Percentiles rank a stretch among this genome's conserved stretches.
These are phyloP conservation scores for Cucurbita ficifolia DNA, from an alignment of 306 rosid species.

Conservation along the genomic window DNA sequence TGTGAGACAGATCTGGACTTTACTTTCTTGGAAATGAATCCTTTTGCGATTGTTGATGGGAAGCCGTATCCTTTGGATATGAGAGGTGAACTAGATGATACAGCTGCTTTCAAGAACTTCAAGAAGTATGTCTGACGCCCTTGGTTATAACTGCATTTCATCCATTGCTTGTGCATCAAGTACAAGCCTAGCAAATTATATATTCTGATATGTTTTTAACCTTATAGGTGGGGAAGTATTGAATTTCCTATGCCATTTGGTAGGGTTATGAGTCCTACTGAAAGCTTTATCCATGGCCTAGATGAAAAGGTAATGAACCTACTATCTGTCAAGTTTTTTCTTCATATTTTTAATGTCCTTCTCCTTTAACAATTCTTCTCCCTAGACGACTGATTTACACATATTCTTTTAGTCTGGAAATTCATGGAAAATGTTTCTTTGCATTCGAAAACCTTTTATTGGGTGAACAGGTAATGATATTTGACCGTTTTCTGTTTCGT, in stretches of 20 bases:
- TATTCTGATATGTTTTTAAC: constrained; percentile 2
- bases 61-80: constrained; percentile 99
- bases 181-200: neutral
- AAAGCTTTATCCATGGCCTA: constrained; percentile 71
- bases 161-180: neutral
- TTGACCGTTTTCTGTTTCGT: neutral
- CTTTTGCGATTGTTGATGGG: constrained; percentile 71
- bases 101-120: constrained; percentile 98
- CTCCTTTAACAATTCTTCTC: neutral
- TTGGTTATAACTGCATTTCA: neutral
- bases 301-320: constrained; percentile 65
- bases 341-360: neutral
- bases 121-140: constrained; percentile 39
- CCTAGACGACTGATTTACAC: neutral
- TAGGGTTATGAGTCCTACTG: constrained; percentile 84
- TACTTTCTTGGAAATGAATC: constrained; percentile 98
- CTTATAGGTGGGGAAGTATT: constrained; percentile 77
- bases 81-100: constrained; percentile 99
- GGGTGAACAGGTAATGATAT: neutral
- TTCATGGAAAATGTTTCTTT: neutral
- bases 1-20: constrained; percentile 72
- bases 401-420: neutral
- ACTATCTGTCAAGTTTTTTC: neutral
- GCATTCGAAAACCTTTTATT: neutral
- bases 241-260: constrained; percentile 97